Conservation (phyloP, 495 filamentous ascomycete species). For the Tetracladium marchalianum region DNA sequence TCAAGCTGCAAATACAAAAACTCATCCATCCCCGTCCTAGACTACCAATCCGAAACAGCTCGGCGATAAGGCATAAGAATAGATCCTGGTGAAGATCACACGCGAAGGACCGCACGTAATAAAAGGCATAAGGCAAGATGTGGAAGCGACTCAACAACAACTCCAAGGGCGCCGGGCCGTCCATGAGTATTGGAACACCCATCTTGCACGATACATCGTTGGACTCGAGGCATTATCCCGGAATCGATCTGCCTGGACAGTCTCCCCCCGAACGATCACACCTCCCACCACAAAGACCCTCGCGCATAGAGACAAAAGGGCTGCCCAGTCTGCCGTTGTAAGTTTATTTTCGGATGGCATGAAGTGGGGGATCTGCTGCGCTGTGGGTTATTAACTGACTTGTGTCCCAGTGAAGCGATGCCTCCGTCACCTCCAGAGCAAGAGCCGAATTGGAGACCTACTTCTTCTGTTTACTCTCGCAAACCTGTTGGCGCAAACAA, state of each 20-base stretch:
- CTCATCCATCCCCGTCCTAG: too few relatives aligned
- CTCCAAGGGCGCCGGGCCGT: conserved; percentile 8
- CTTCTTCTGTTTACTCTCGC: conserved; percentile 18
- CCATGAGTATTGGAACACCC: conserved; percentile 2
- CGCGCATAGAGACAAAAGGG: conserved; percentile 1
- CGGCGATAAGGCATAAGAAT: too few relatives aligned
- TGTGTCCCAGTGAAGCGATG: conserved; percentile 5
- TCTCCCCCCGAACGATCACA: neutral
- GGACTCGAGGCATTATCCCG: conserved; percentile 7
- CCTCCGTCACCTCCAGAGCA: conserved; percentile 2
- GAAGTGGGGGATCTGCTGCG: neutral
- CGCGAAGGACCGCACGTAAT: conserved; percentile 1
- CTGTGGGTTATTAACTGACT: neutral
- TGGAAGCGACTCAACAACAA: conserved; percentile 19
- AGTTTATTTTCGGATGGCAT: conserved; percentile 3
- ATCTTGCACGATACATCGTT: conserved; percentile 1
- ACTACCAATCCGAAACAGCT: too few relatives aligned
- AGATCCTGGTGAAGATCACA: conserved; percentile 10
- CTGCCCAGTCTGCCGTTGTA: conserved; percentile 14
- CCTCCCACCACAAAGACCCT: conserved; percentile 3
- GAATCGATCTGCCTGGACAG: conserved; percentile 4
- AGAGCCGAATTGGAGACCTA: conserved; percentile 16
- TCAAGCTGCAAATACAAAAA: too few relatives aligned
- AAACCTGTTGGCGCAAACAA: conserved; percentile 5
- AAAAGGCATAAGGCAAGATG: conserved; percentile 10